A percentile compares a stretch with the other conserved stretches of the same genome.
These are phyloP conservation scores for Nectriaceae sp. DNA, from an alignment of 2,329 filamentous ascomycete species.

Conservation along the genomic window DNA sequence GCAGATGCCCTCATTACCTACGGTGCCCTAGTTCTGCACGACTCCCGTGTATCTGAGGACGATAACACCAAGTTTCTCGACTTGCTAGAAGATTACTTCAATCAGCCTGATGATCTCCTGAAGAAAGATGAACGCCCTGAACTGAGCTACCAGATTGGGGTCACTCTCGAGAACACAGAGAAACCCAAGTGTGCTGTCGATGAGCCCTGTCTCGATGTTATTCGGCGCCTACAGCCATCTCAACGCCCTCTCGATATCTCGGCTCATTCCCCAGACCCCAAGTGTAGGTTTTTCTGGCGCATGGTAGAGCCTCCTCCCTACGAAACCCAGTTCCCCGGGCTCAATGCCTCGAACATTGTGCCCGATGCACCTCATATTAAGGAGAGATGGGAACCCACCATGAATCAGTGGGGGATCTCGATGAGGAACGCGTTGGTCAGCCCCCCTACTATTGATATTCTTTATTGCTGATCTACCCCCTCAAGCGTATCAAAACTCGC, in stretches of 20 bases:
- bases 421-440: constrained; percentile 60
- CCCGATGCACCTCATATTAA: constrained; percentile 51
- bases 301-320: constrained; percentile 58
- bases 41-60: constrained; percentile 56
- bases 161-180: constrained; percentile 64
- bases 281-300: constrained; percentile 65
- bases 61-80: constrained; percentile 61
- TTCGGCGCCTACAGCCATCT: constrained; percentile 52
- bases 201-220: constrained; percentile 60
- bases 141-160: constrained; percentile 61
- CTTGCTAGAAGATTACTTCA: constrained; percentile 66
- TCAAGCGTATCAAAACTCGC: constrained; percentile 55
- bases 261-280: constrained; percentile 60
- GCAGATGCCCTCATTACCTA: constrained; percentile 60
- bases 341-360: constrained; percentile 58
- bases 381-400: constrained; percentile 53
- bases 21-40: constrained; percentile 61
- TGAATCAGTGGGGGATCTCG: constrained; percentile 59
- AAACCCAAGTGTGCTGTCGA: constrained; percentile 65
- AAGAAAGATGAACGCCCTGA: constrained; percentile 56
- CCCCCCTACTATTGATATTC: background rate
- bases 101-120: constrained; percentile 51
- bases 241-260: constrained; percentile 60
- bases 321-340: constrained; percentile 53
- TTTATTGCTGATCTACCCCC: background rate